A percentile compares a stretch with the other conserved stretches of the same genome.
Conservation (phyloP, 305 asterid genomes). For the Euphrasia arctica region DNA sequence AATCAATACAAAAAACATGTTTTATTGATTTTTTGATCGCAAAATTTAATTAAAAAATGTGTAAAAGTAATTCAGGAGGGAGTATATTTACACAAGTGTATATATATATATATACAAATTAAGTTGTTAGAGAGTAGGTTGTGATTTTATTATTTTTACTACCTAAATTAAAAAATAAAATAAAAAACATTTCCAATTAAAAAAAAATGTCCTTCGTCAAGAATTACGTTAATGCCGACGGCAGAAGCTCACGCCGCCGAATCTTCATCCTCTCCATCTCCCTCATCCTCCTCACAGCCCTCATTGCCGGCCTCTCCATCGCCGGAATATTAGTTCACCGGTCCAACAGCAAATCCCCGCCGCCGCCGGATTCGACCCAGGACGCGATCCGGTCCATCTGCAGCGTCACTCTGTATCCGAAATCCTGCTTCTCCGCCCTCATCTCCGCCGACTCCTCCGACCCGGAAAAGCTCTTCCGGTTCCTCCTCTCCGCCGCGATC, state of each 20-base stretch:
- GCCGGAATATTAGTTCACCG: constrained; percentile 47
- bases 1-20: too few relatives aligned
- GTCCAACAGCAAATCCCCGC: not conserved
- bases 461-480: constrained; percentile 53
- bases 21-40: too few relatives aligned
- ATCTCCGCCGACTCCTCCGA: constrained; percentile 42
- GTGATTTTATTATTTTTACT: too few relatives aligned
- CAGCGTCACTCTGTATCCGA: constrained; percentile 50
- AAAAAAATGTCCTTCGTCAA: constrained; percentile 21
- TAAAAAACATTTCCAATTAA: too few relatives aligned
- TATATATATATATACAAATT: too few relatives aligned
- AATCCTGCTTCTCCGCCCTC: constrained; percentile 53
- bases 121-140: too few relatives aligned
- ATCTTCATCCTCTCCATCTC: constrained; percentile 44
- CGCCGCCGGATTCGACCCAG: constrained; percentile 28
- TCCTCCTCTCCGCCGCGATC: constrained; percentile 42
- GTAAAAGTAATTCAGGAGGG: too few relatives aligned
- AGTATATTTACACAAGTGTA: too few relatives aligned
- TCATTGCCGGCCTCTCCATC: constrained; percentile 42
- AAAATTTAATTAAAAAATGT: too few relatives aligned
- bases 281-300: constrained; percentile 28
- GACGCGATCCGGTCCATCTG: constrained; percentile 62
- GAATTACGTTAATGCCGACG: constrained; percentile 72
- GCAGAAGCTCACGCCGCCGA: constrained; percentile 56
- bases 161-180: too few relatives aligned